Percentiles rank a stretch among this genome's conserved stretches.
These are phyloP conservation scores for Aspergillus coremiiformis DNA, from an alignment of 495 filamentous ascomycete genomes.

Conservation along the genomic window DNA sequence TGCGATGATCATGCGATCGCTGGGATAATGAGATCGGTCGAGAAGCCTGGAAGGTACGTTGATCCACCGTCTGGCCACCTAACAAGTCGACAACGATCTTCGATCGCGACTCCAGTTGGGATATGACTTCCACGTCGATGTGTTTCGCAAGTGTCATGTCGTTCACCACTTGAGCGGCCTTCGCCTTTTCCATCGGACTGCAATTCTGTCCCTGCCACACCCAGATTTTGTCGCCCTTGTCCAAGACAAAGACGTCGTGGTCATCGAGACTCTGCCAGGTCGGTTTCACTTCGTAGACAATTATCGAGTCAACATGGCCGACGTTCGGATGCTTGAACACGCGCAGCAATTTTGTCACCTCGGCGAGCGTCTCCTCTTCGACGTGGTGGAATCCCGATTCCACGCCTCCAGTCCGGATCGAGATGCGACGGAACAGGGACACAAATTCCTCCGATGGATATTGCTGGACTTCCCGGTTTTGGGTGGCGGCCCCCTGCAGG, in stretches of 20 bases:
- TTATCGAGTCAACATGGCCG: constrained; percentile 35
- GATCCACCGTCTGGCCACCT: constrained; percentile 40
- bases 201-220: constrained; percentile 58
- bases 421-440: constrained; percentile 47
- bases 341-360: constrained; percentile 44
- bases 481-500: constrained; percentile 49
- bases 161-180: constrained; percentile 55
- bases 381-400: constrained; percentile 53
- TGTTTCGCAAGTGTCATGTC: constrained; percentile 56
- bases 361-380: constrained; percentile 35
- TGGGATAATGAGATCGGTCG: constrained; percentile 32
- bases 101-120: constrained; percentile 48
- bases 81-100: constrained; percentile 46
- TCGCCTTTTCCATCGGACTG: constrained; percentile 58
- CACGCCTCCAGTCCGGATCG: constrained; percentile 51
- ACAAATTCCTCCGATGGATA: constrained; percentile 50
- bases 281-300: constrained; percentile 56
- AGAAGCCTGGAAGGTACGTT: constrained; percentile 25
- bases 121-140: constrained; percentile 53
- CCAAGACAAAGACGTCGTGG: constrained; percentile 54
- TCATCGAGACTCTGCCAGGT: constrained; percentile 54
- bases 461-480: constrained; percentile 52
- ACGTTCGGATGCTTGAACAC: constrained; percentile 48
- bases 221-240: constrained; percentile 53
- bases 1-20: constrained; percentile 7